Base-by-base conservation (phyloP, 2,329 filamentous ascomycete species). In the Claviceps paspali region DNA sequence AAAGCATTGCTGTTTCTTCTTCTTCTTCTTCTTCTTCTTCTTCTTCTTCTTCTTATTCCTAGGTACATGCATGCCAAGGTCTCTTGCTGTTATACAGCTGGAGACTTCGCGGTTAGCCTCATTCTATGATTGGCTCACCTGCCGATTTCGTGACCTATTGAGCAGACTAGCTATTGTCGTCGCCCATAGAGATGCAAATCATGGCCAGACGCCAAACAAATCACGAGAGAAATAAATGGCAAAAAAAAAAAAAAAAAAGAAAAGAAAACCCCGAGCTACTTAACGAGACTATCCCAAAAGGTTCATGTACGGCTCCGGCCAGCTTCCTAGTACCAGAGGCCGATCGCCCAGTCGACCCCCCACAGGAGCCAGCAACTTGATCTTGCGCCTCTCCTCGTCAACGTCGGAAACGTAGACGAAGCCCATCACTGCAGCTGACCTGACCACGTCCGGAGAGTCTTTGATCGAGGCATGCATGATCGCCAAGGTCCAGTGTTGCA, bases 321-420 rank as follows among this genome's bases (percentile, higher is more conserved):
- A 95, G 40, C 65, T 75, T 7, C 84, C 86, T 76, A 82, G 81
- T 14, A 96, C 67, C 50, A 96, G 64, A 5, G 88, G 86, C 51
- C 79, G 70, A 46, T 81, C 74, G 1, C 84, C 85, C 41, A 94
- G 67, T 41, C 82, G 70, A 2, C 86, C 86, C 36, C 82, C 82
- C 43, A 94, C 76, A 2, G 91, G 91, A 14, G 83, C 79, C 41
- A 98, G 62, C 15, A 96, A 66, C 51, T 83, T 81, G 23, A 95
- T 67, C 54, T 82, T 82, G 46, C 76, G 76, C 56, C 82, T 82
- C 48, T 81, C 79, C 52, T 84, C 82, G 51, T 98, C 87, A 4
- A 96, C 84, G 43, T 94, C 84, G 1, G 84, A 80, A 12, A 96
- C 82, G 51, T 94, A 95, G 22, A 95, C 71, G 52, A 93, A 98